Percentiles rank a stretch among this genome's conserved stretches.
These are phyloP conservation scores for Microsporum audouinii DNA, from an alignment of 2,329 filamentous ascomycete species.

Conservation along the genomic window DNA sequence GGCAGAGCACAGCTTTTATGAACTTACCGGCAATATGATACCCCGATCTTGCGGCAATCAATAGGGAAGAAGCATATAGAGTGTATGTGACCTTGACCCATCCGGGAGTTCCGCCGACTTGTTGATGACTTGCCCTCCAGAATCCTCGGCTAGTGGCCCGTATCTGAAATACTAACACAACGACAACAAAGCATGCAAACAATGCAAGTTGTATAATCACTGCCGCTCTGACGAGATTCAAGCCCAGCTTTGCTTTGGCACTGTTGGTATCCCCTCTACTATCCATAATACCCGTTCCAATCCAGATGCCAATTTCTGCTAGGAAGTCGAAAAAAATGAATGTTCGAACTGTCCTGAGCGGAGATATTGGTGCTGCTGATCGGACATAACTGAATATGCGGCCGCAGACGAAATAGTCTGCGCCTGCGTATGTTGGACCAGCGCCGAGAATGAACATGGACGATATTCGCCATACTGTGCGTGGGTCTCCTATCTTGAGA, in stretches of 20 bases:
- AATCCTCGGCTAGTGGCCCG: not conserved
- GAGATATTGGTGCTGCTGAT: conserved; percentile 9
- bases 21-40: conserved; percentile 11
- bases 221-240: conserved; percentile 9
- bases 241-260: not conserved
- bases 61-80: conserved; percentile 9
- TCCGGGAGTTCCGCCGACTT: not conserved
- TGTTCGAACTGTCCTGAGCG: conserved; percentile 6
- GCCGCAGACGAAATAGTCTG: conserved; percentile 11
- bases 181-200: conserved; percentile 6
- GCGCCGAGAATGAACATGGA: conserved; percentile 11
- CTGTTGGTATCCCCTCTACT: not conserved
- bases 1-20: not conserved
- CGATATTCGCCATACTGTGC: conserved; percentile 1
- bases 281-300: conserved; percentile 1
- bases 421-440: conserved; percentile 11
- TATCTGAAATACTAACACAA: conserved; percentile 5
- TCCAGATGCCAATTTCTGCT: conserved; percentile 10
- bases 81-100: conserved; percentile 9
- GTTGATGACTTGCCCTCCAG: not conserved
- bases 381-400: conserved; percentile 10
- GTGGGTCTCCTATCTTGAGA: not conserved
- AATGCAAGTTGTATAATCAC: conserved; percentile 7
- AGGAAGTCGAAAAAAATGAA: conserved; percentile 12
- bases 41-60: conserved; percentile 8